Evolutionary conservation across 1,139 yeast genomes (phyloP), one percentile per base, ranked within the genome.

Genomic region (Protomyces inundatus): DNA sequence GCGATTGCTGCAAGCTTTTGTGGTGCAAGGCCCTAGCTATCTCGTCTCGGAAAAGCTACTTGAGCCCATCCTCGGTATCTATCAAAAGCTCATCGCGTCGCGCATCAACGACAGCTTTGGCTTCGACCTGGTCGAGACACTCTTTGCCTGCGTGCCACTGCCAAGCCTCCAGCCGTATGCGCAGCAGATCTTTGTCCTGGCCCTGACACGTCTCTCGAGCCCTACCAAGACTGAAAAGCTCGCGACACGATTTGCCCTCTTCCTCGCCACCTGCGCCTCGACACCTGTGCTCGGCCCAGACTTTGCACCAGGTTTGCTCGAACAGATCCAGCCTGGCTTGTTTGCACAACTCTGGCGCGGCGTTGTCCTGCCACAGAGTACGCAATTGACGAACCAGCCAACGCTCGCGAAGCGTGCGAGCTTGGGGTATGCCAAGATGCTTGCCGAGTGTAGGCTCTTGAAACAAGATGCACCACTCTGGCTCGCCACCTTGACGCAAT

Each of bases 1-100:
- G 0, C 82, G 96, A 69, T 79, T 93, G 64, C 77, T 95, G 63
- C 82, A 85, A 65, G 85, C 91, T 3, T 85, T 93, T 39, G 79
- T 93, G 52, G 78, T 79, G 54, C 85, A 82, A 59, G 90, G 90
- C 65, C 81, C 86, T 1, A 74, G 78, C 6, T 77, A 78, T 59
- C 65, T 69, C 35, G 70, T 74, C 7, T 70, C 72, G 51, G 69
- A 69, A 30, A 70, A 71, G 23, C 79, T 77, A 54, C 72, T 79
- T 37, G 82, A 87, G 42, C 96, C 98, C 3, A 82, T 95, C 48
- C 79, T 95, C 61, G 99, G 99, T 55, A 96, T 95, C n/a, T 95
- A 90, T 79, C 98, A 95, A 77, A 90, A 91, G 73, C 79, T 95
- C 67, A 84, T 93, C 63, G 85, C 97, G 0, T 89, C 97, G 0